Percentiles rank a stretch among this genome's conserved stretches.
These are phyloP conservation scores for Cyclotella sp. DNA, from an alignment of 108 stramenopile species.

Conservation along the genomic window DNA sequence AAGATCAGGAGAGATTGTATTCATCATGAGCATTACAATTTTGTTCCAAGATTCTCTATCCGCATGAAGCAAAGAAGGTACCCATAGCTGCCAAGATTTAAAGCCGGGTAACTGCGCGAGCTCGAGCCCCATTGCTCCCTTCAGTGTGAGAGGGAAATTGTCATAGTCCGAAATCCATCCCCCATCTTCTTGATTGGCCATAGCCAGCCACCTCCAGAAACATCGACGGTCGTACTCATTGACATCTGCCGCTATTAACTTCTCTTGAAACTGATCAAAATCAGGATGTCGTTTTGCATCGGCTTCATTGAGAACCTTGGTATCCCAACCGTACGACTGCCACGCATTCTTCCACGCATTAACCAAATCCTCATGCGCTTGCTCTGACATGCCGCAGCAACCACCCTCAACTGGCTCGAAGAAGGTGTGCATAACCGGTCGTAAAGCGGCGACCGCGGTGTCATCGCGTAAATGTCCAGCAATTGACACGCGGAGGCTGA, in stretches of 20 bases:
- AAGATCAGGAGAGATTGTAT: constrained; percentile 5
- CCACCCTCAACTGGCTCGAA: constrained; percentile 27
- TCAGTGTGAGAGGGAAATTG: constrained; percentile 22
- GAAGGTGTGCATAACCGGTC: constrained; percentile 23
- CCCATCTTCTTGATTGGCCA: constrained; percentile 15
- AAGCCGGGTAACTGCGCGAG: constrained; percentile 2
- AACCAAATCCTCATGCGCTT: constrained; percentile 14
- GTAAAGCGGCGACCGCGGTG: neutral
- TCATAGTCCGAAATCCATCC: constrained; percentile 35
- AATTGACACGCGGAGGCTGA: too few relatives aligned
- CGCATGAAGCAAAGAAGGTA: constrained; percentile 19
- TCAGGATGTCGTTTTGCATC: constrained; percentile 19
- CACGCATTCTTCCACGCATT: constrained; percentile 14
- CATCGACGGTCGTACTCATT: constrained; percentile 30
- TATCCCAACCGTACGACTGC: constrained; percentile 21
- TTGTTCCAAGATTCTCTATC: constrained; percentile 16
- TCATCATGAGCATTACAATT: constrained; percentile 13
- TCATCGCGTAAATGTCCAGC: neutral
- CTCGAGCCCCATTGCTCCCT: constrained; percentile 12
- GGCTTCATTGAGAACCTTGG: constrained; percentile 4
- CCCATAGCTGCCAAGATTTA: constrained; percentile 6
- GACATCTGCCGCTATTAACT: constrained; percentile 8
- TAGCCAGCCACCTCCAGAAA: constrained; percentile 33
- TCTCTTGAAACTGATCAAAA: constrained; percentile 6
- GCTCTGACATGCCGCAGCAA: constrained; percentile 27